Evolutionary conservation across 805 yeast species (phyloP).

Genomic region (Lipomyces starkeyi): DNA sequence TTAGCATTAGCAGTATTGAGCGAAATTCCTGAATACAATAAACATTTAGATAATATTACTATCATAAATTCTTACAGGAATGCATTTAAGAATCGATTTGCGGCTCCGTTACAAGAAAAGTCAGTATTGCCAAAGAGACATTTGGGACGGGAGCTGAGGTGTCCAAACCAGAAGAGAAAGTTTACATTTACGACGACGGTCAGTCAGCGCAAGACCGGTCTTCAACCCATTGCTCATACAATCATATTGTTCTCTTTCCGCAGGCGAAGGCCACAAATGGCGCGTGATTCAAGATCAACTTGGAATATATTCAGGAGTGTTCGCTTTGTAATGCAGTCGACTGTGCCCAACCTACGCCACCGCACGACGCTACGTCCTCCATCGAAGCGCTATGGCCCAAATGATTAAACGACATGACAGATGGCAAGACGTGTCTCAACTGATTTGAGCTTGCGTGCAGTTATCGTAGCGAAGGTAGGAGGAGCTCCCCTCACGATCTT

Average conservation of each 20-base stretch:
- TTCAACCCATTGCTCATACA: not conserved
- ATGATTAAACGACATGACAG: not conserved
- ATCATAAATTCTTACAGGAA: no score
- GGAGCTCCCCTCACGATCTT: not conserved
- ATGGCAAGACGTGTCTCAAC: not conserved
- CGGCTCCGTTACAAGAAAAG: no score
- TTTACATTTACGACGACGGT: no score
- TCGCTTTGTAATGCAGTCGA: not conserved
- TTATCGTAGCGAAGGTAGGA: not conserved
- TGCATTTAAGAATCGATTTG: no score
- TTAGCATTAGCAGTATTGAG: no score
- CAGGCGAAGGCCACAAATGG: not conserved
- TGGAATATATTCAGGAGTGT: not conserved
- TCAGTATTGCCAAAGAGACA: no score
- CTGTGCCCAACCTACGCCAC: not conserved
- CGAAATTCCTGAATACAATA: no score
- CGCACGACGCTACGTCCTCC: not conserved
- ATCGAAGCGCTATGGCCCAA: not conserved
- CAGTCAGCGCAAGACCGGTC: no score
- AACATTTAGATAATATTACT: no score
- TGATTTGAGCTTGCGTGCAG: not conserved
- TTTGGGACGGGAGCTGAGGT: no score
- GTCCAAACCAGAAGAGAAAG: no score
- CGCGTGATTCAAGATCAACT: not conserved
- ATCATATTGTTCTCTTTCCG: not conserved